Base-by-base conservation (phyloP, 2,329 filamentous ascomycete genomes). In the Fusarium burgessii region DNA sequence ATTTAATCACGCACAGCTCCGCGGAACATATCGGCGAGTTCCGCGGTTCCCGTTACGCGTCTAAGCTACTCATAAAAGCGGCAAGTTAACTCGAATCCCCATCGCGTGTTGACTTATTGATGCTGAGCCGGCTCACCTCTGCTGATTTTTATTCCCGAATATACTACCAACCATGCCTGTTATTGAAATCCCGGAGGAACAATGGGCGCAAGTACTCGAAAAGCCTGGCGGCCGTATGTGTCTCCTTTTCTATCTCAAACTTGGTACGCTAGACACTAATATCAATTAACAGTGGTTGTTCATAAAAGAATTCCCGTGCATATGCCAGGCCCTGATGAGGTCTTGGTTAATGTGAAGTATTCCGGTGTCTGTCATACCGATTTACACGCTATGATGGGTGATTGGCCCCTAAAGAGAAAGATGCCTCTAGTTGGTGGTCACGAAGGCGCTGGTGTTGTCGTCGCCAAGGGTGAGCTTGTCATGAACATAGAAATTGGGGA, bases 161-260 rank as follows among this genome's bases (percentile, higher is more conserved):
- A 36, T 2, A 17, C 5, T 36, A 18, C 35, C 9, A 36, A 17
- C 35, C 9, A 36, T 36, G 35, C 9, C 35, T 36, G 6, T 35
- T 35, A 35, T 35, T 35, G 33, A 89, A 59, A 88, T 98, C 77
- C 95, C 95, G 63, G 89, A 87, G 52, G 91, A 91, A 82, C 95
- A 98, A 86, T 96, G 92, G 93, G 95, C 95, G 54, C 93, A 96
- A 83, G 93, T 98, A 75, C 87, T 96, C 76, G 92, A 97, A 83
- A 89, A 93, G 86, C 91, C 87, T 62, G 94, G 93, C 74, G 91
- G 90, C n/a, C n/a, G n/a, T n/a, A n/a, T n/a, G n/a, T n/a, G n/a
- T n/a, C n/a, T n/a, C n/a, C n/a, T n/a, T n/a, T n/a, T n/a, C n/a
- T n/a, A n/a, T n/a, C n/a, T n/a, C n/a, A n/a, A n/a, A n/a, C n/a